Percentiles rank a stretch among this genome's conserved stretches.
Evolutionary conservation across 2,329 filamentous ascomycete species (phyloP).

Genomic region (Didymella segeticola): DNA sequence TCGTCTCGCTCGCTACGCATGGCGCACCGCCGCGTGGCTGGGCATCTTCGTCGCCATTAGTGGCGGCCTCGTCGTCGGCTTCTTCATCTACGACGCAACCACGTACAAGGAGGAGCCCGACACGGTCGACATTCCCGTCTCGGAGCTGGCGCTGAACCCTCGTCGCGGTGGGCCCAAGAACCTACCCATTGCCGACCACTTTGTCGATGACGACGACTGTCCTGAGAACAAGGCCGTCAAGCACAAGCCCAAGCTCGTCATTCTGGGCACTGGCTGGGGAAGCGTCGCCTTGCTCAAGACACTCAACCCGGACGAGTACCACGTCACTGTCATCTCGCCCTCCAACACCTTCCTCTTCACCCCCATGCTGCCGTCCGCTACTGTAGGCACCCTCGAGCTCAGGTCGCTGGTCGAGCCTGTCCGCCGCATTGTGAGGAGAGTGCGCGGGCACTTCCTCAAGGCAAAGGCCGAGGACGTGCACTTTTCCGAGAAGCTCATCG

Average conservation of each 20-base stretch:
- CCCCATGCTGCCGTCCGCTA: constrained; percentile 95
- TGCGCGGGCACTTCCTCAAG: constrained; percentile 88
- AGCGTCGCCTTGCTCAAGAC: constrained; percentile 91
- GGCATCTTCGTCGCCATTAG: constrained; percentile 78
- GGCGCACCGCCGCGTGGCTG: constrained; percentile 72
- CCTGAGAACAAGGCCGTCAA: constrained; percentile 73
- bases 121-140: constrained; percentile 79
- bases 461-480: constrained; percentile 88
- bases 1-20: constrained; percentile 61
- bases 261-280: constrained; percentile 94
- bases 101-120: constrained; percentile 80
- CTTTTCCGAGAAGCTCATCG: constrained; percentile 88
- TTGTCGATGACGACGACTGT: constrained; percentile 87
- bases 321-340: constrained; percentile 93
- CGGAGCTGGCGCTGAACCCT: constrained; percentile 80
- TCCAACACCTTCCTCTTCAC: constrained; percentile 98
- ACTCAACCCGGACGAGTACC: constrained; percentile 88
- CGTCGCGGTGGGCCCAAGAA: constrained; percentile 91
- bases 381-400: constrained; percentile 91
- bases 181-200: constrained; percentile 84
- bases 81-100: constrained; percentile 92
- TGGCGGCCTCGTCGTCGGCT: constrained; percentile 73
- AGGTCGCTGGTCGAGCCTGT: constrained; percentile 93
- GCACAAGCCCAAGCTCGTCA: constrained; percentile 90
- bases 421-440: constrained; percentile 76